Evolutionary conservation across 2,329 filamentous ascomycete species (phyloP).

Genomic region (Aspergillus sp.): DNA sequence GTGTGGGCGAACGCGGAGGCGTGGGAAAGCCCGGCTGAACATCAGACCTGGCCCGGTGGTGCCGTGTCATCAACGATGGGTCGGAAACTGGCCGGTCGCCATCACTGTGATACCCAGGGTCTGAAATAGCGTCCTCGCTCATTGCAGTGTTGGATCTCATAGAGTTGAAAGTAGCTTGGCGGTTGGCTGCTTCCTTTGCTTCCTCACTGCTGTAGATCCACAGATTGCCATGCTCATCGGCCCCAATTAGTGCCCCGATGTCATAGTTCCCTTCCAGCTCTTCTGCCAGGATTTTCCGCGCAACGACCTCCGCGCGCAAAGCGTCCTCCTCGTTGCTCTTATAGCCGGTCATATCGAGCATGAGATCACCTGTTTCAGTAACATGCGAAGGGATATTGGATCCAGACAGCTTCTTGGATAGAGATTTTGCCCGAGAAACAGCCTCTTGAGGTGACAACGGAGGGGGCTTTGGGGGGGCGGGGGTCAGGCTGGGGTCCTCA

Average conservation of each 20-base stretch:
- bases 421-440: slow-evolving; percentile 72
- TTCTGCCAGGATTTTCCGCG: slow-evolving; percentile 84
- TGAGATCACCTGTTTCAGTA: slow-evolving; percentile 88
- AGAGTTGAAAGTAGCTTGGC: slow-evolving; percentile 50
- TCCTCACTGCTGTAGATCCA: slow-evolving; percentile 99
- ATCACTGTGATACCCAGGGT: slow-evolving; percentile 94
- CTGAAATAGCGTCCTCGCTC: slow-evolving; percentile 76
- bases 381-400: slow-evolving; percentile 91
- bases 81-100: slow-evolving; percentile 65
- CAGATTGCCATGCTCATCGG: slow-evolving; percentile 93
- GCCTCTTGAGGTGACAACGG: slow-evolving; percentile 69
- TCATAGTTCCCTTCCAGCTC: slow-evolving; percentile 94
- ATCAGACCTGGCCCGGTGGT: slow-evolving; percentile 58
- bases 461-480: slow-evolving; percentile 70
- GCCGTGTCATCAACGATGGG: slow-evolving; percentile 50
- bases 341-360: slow-evolving; percentile 97
- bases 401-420: slow-evolving; percentile 81
- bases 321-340: slow-evolving; percentile 92
- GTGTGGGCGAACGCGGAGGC: slow-evolving; percentile 50
- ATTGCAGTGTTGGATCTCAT: slow-evolving; percentile 49
- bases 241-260: slow-evolving; percentile 89
- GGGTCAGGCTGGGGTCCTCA: slow-evolving; percentile 11
- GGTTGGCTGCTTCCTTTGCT: slow-evolving; percentile 82
- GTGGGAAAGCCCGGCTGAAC: slow-evolving; percentile 64
- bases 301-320: slow-evolving; percentile 85